Percentiles rank a stretch among this genome's conserved stretches.
Conservation (phyloP, 306 rosid genomes). For the Acmispon strigosus region DNA sequence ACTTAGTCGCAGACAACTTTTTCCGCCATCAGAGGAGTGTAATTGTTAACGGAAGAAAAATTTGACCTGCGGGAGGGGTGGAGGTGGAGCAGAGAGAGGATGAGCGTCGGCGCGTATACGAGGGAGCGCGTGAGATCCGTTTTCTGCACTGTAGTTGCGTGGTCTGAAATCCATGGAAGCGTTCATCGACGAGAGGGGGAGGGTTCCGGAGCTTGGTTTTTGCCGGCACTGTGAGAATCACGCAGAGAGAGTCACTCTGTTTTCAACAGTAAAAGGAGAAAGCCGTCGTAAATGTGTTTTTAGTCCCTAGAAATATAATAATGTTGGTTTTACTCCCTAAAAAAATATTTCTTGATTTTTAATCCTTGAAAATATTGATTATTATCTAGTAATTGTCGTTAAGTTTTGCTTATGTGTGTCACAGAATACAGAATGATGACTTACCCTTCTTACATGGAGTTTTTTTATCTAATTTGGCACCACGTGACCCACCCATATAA, state of each 20-base stretch:
- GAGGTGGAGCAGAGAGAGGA: constrained; percentile 44
- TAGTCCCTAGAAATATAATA: no score
- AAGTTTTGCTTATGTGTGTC: no score
- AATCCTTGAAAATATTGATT: no score
- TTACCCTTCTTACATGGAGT: no score
- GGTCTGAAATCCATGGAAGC: constrained; percentile 76
- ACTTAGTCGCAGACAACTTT: no score
- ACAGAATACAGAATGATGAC: no score
- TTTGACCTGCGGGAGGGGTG: constrained; percentile 41
- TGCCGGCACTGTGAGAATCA: neutral
- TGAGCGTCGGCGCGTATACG: constrained; percentile 47
- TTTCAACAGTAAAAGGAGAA: neutral
- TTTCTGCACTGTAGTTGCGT: constrained; percentile 60
- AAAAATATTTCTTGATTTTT: no score
- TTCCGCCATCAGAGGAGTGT: no score
- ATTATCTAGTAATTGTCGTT: no score
- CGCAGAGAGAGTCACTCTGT: neutral
- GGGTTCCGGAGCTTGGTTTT: neutral
- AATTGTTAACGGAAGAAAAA: neutral
- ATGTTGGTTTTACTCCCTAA: no score
- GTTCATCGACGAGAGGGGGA: neutral
- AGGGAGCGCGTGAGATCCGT: constrained; percentile 50
- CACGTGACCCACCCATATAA: no score
- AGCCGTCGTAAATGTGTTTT: neutral
- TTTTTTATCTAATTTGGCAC: no score